A percentile compares a stretch with the other conserved stretches of the same genome.
These are phyloP conservation scores for Puccinellia tenuiflora DNA, from an alignment of 176 grass and related monocot genomes.

Conservation along the genomic window DNA sequence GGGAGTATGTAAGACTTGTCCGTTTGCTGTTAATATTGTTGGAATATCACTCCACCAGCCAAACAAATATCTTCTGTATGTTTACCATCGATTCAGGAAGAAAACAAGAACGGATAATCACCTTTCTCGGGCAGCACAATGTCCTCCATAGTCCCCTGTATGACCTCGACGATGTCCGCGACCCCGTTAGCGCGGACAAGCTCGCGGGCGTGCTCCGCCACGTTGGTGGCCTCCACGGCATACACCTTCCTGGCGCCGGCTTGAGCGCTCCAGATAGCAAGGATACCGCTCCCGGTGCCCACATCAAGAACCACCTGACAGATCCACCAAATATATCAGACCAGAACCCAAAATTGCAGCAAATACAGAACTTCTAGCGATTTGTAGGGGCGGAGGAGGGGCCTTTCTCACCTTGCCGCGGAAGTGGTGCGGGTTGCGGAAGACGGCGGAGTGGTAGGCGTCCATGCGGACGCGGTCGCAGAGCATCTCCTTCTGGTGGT, in stretches of 20 bases:
- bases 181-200: slow-evolving; percentile 75
- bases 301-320: slow-evolving; percentile 83
- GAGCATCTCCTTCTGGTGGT: slow-evolving; percentile 99
- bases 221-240: slow-evolving; percentile 89
- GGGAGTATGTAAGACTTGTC: not conserved
- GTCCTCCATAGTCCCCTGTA: slow-evolving; percentile 91
- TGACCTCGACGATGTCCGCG: slow-evolving; percentile 67
- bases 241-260: slow-evolving; percentile 96
- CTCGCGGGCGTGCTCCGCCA: slow-evolving; percentile 91
- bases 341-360: not conserved
- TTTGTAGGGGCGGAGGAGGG: not conserved
- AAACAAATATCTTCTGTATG: not conserved
- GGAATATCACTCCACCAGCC: not conserved
- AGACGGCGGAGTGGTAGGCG: slow-evolving; percentile 82
- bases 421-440: slow-evolving; percentile 88
- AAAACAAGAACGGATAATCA: not conserved
- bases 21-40: not conserved
- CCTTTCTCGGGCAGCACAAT: slow-evolving; percentile 83
- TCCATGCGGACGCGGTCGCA: slow-evolving; percentile 93
- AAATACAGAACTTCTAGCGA: not conserved
- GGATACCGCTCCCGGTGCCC: slow-evolving; percentile 92
- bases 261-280: slow-evolving; percentile 92
- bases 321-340: slow-evolving; percentile 28
- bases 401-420: slow-evolving; percentile 49
- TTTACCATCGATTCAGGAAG: not conserved